These are phyloP conservation scores for Cyberlindnera maclurae DNA, from an alignment of 805 yeast species.

Conservation along the genomic window DNA sequence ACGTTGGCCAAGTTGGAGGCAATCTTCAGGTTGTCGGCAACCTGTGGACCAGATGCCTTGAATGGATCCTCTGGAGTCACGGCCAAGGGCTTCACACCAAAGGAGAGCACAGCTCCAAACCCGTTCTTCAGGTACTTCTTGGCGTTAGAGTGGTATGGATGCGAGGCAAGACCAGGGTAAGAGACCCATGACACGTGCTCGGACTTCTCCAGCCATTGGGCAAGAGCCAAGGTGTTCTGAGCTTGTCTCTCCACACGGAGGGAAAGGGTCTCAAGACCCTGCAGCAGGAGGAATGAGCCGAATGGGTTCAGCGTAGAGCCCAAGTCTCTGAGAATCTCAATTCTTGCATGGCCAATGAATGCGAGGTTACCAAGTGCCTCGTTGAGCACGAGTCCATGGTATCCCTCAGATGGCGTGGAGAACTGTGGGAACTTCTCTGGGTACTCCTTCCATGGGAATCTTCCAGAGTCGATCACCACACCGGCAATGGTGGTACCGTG, in stretches of 20 bases:
- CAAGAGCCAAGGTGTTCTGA: slow-evolving; percentile 72
- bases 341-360: slow-evolving; percentile 71
- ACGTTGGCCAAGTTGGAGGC: slow-evolving; percentile 94
- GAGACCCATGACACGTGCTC: slow-evolving; percentile 84
- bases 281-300: slow-evolving; percentile 76
- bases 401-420: slow-evolving; percentile 85
- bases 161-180: slow-evolving; percentile 81
- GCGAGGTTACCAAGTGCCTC: slow-evolving; percentile 80
- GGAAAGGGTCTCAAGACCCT: slow-evolving; percentile 92
- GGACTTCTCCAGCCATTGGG: slow-evolving; percentile 64
- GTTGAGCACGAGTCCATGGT: slow-evolving; percentile 79
- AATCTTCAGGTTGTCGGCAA: slow-evolving; percentile 76
- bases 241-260: slow-evolving; percentile 92
- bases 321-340: slow-evolving; percentile 82
- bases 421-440: slow-evolving; percentile 90
- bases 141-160: slow-evolving; percentile 71
- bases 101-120: slow-evolving; percentile 82
- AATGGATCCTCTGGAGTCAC: slow-evolving; percentile 52
- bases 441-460: slow-evolving; percentile 82
- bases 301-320: slow-evolving; percentile 90
- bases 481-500: slow-evolving; percentile 96
- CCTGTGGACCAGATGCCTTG: slow-evolving; percentile 70
- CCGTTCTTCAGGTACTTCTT: slow-evolving; percentile 76
- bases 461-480: slow-evolving; percentile 83
- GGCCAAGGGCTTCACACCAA: slow-evolving; percentile 71